phyloP scores from a whole-genome alignment of 768 basidiomycete species.

The Myochromella boudieri region DNA sequence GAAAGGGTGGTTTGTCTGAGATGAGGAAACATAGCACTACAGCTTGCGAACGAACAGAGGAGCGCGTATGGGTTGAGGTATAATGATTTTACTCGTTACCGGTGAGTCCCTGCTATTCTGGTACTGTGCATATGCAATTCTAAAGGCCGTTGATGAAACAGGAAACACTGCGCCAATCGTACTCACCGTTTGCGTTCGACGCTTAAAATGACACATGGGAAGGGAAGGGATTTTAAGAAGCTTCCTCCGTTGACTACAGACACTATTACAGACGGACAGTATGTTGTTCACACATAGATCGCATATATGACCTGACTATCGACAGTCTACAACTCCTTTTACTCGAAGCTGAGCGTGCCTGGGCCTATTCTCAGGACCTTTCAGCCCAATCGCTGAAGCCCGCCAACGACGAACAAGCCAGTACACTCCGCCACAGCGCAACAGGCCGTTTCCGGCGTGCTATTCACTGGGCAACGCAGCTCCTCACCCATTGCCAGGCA shows the following conservation, averaged over 20 bases:
- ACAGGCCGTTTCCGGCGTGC: constrained; percentile 80
- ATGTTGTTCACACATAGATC: constrained; percentile 26
- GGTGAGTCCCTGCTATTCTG: constrained; percentile 41
- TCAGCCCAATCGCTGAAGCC: constrained; percentile 48
- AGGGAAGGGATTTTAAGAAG: constrained; percentile 89
- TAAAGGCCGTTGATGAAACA: constrained; percentile 26
- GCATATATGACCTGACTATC: not conserved
- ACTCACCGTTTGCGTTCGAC: constrained; percentile 85
- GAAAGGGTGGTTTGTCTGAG: constrained; percentile 3
- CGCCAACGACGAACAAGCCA: constrained; percentile 48
- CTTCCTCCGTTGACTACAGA: constrained; percentile 64
- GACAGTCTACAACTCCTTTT: constrained; percentile 78
- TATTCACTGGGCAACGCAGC: constrained; percentile 73
- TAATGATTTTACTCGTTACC: constrained; percentile 84
- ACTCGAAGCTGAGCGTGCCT: constrained; percentile 90
- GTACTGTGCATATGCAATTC: too few relatives aligned
- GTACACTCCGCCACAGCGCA: constrained; percentile 68
- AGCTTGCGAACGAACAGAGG: constrained; percentile 85
- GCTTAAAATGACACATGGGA: constrained; percentile 84
- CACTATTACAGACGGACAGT: constrained; percentile 86
- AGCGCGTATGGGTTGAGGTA: constrained; percentile 90
- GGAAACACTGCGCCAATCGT: constrained; percentile 90
- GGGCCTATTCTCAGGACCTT: constrained; percentile 87
- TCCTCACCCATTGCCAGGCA: constrained; percentile 71
- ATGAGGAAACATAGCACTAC: constrained; percentile 57